Conservation (phyloP, 2,329 filamentous ascomycete genomes). For the Pseudonectria buxi region DNA sequence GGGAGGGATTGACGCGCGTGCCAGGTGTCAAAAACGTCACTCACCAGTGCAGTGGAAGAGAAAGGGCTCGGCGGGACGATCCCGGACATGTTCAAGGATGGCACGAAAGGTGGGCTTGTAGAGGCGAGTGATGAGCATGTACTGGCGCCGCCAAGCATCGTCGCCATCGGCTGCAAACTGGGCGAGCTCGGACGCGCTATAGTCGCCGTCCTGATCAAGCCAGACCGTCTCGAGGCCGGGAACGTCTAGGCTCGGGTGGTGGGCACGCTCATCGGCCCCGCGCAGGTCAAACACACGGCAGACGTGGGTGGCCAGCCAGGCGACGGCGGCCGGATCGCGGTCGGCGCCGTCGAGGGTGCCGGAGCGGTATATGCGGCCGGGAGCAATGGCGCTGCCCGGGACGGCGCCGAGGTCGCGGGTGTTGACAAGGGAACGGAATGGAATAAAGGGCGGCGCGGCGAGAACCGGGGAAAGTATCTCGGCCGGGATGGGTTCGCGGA, state of each 20-base stretch:
- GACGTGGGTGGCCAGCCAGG: slow-evolving; percentile 32
- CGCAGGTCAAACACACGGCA: slow-evolving; percentile 47
- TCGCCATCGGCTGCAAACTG: slow-evolving; percentile 40
- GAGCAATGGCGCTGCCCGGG: slow-evolving; percentile 33
- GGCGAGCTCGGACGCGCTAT: slow-evolving; percentile 30
- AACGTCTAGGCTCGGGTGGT: slow-evolving; percentile 38
- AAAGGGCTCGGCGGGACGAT: slow-evolving; percentile 37
- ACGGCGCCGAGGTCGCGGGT: slow-evolving; percentile 44
- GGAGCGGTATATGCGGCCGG: slow-evolving; percentile 39
- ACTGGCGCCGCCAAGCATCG: slow-evolving; percentile 38
- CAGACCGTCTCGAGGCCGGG: slow-evolving; percentile 40
- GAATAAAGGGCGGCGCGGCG: slow-evolving; percentile 39
- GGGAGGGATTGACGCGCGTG: no score
- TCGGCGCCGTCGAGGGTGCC: slow-evolving; percentile 33
- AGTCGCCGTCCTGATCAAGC: slow-evolving; percentile 28
- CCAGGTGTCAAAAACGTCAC: slow-evolving; percentile 8
- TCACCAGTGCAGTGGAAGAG: slow-evolving; percentile 50
- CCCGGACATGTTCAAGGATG: slow-evolving; percentile 42
- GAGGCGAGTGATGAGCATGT: slow-evolving; percentile 37
- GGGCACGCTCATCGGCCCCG: slow-evolving; percentile 35
- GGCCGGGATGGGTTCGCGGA: slow-evolving; percentile 30
- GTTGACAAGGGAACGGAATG: slow-evolving; percentile 43
- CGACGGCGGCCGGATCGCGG: slow-evolving; percentile 24
- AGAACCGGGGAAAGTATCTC: slow-evolving; percentile 31
- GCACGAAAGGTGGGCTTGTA: slow-evolving; percentile 37